phyloP scores from a whole-genome alignment of 345 rosid species.

The Diplotaxis tenuifolia region DNA sequence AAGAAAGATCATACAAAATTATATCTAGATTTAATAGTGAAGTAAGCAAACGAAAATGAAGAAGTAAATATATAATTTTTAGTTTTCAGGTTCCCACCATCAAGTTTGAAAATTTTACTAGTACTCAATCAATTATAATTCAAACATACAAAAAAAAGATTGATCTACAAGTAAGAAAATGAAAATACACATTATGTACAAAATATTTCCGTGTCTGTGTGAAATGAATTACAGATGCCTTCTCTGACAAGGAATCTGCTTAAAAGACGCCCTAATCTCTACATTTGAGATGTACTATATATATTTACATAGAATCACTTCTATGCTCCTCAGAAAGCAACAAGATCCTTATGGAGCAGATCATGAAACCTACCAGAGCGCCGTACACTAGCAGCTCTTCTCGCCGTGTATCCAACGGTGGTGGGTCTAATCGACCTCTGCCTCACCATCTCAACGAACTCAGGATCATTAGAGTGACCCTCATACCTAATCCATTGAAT shows the following conservation, averaged over 20 bases:
- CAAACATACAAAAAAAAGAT: neutral
- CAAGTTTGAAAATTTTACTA: neutral
- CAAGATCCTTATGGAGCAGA: constrained; percentile 28
- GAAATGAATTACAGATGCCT: constrained; percentile 17
- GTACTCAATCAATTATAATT: neutral
- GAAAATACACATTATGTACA: constrained; percentile 15
- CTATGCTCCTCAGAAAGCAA: constrained; percentile 16
- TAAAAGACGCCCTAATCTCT: constrained; percentile 15
- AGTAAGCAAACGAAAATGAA: neutral
- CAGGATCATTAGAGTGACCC: constrained; percentile 65
- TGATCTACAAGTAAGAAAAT: neutral
- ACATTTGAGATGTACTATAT: constrained; percentile 1
- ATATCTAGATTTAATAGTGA: neutral
- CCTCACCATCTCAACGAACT: constrained; percentile 72
- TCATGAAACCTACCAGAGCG: constrained; percentile 35
- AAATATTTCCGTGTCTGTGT: constrained; percentile 12
- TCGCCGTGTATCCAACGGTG: constrained; percentile 77
- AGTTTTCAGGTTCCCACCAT: neutral
- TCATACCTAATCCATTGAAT: constrained; percentile 80
- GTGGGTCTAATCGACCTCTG: constrained; percentile 73
- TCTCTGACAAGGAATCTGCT: constrained; percentile 7
- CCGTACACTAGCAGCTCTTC: constrained; percentile 37
- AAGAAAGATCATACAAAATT: neutral
- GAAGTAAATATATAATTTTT: neutral
- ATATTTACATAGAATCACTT: constrained; percentile 16